Evolutionary conservation across 768 basidiomycete genomes (phyloP).

Genomic region (Boletellus emodensis): DNA sequence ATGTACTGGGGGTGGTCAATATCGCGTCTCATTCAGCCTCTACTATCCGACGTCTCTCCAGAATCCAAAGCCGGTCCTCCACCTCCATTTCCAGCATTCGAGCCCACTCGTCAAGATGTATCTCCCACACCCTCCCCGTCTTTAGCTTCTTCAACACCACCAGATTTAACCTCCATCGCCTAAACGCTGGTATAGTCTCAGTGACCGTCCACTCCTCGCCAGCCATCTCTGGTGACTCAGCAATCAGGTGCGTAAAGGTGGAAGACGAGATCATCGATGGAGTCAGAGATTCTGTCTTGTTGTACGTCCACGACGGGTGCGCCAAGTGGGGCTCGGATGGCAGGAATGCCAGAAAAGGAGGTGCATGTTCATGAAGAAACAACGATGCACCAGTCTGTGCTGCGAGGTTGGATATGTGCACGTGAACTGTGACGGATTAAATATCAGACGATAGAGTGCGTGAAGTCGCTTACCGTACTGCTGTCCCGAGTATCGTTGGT

Average conservation of each 20-base stretch:
- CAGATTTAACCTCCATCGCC: constrained; percentile 32
- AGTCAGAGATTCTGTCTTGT: constrained; percentile 73
- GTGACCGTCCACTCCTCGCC: constrained; percentile 40
- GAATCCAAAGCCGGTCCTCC: constrained; percentile 45
- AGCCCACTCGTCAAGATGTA: constrained; percentile 22
- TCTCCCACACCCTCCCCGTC: constrained; percentile 19
- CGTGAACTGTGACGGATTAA: constrained; percentile 41
- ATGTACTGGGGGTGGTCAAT: too few relatives aligned
- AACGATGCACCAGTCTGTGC: constrained; percentile 89
- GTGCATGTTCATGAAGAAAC: constrained; percentile 68
- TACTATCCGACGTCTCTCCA: constrained; percentile 31
- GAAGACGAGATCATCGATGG: constrained; percentile 38
- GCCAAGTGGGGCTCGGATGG: constrained; percentile 10
- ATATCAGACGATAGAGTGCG: neutral
- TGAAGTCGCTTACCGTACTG: constrained; percentile 25
- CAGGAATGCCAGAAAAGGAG: constrained; percentile 38
- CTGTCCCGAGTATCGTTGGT: constrained; percentile 42
- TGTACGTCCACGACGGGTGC: constrained; percentile 55
- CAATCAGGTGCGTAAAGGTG: constrained; percentile 60
- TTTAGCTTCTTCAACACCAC: constrained; percentile 16
- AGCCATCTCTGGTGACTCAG: constrained; percentile 38
- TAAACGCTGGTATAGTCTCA: constrained; percentile 44
- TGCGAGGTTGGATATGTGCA: constrained; percentile 82
- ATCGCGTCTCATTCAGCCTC: neutral
- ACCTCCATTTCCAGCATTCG: constrained; percentile 36